Evolutionary conservation across 805 yeast species (phyloP).

Genomic region (Saturnispora sanitii): DNA sequence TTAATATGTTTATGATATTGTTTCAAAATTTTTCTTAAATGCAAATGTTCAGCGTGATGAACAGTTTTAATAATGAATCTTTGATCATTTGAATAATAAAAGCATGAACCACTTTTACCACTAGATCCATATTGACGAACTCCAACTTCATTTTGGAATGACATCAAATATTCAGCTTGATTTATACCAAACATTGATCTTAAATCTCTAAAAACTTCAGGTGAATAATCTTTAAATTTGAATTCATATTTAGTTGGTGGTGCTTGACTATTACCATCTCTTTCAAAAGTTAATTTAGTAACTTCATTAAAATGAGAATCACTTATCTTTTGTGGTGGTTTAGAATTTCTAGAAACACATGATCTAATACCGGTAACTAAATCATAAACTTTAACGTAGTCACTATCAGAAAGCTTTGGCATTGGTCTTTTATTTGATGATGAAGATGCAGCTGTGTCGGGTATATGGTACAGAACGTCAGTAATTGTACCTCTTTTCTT

Average conservation of each 20-base stretch:
- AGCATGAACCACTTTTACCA: constrained; percentile 94
- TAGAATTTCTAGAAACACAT: constrained; percentile 87
- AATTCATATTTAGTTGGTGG: constrained; percentile 94
- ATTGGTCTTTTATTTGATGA: not conserved
- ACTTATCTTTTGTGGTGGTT: constrained; percentile 62
- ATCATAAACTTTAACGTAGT: constrained; percentile 88
- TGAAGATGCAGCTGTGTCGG: constrained; percentile 14
- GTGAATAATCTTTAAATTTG: constrained; percentile 93
- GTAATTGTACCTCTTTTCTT: constrained; percentile 14
- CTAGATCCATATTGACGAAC: constrained; percentile 90
- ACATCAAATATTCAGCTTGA: constrained; percentile 90
- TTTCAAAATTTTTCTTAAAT: constrained; percentile 60
- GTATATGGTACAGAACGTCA: constrained; percentile 24
- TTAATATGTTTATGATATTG: constrained; percentile 76
- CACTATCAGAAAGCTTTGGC: constrained; percentile 53
- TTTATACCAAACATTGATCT: constrained; percentile 76
- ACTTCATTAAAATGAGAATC: constrained; percentile 62
- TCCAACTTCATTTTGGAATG: constrained; percentile 87
- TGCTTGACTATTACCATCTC: constrained; percentile 77
- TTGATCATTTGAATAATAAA: constrained; percentile 89
- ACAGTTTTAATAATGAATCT: constrained; percentile 92
- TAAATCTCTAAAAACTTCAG: constrained; percentile 84
- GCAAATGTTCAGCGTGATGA: constrained; percentile 85
- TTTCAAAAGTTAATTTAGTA: constrained; percentile 78
- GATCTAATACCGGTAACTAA: constrained; percentile 96